Conservation (phyloP, 2,329 filamentous ascomycete genomes). For the Xenosphaeropsis pyriputrescens region DNA sequence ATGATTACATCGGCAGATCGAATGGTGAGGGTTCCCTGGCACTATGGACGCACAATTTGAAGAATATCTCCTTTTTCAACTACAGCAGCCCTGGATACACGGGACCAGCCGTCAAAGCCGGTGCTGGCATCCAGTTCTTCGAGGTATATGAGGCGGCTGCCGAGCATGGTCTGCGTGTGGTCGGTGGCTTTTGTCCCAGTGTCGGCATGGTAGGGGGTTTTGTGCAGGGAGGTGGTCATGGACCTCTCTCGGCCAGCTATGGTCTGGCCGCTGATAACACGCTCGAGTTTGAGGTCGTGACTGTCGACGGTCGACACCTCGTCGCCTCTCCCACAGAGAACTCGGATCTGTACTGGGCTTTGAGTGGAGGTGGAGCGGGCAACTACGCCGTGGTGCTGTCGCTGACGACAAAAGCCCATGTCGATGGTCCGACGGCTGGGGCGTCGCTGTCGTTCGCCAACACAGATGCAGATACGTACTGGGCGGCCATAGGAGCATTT, state of each 20-base stretch:
- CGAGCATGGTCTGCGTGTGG: slow-evolving; percentile 24
- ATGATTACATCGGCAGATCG: slow-evolving; percentile 42
- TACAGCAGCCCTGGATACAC: slow-evolving; percentile 26
- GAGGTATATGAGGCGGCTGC: slow-evolving; percentile 29
- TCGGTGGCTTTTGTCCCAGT: slow-evolving; percentile 37
- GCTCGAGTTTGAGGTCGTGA: slow-evolving; percentile 39
- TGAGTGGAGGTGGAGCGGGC: slow-evolving; percentile 42
- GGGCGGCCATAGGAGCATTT: slow-evolving; percentile 29
- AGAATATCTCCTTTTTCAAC: slow-evolving; percentile 25
- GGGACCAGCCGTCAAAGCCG: slow-evolving; percentile 36
- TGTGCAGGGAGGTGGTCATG: slow-evolving; percentile 44
- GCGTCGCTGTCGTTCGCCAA: slow-evolving; percentile 26
- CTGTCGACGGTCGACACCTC: slow-evolving; percentile 30
- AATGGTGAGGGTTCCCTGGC: slow-evolving; percentile 42
- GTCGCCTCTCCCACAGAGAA: slow-evolving; percentile 31
- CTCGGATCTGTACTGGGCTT: slow-evolving; percentile 32
- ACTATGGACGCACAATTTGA: slow-evolving; percentile 41
- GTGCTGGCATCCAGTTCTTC: slow-evolving; percentile 33
- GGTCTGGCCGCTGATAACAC: slow-evolving; percentile 46
- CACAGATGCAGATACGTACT: slow-evolving; percentile 27
- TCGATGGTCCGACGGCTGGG: slow-evolving; percentile 25
- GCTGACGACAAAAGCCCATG: slow-evolving; percentile 36
- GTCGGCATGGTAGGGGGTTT: slow-evolving; percentile 47
- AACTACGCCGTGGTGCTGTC: slow-evolving; percentile 41
- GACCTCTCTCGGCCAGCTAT: slow-evolving; percentile 32